phyloP scores from a whole-genome alignment of 2,329 filamentous ascomycete genomes.

The Mariannaea sp. region DNA sequence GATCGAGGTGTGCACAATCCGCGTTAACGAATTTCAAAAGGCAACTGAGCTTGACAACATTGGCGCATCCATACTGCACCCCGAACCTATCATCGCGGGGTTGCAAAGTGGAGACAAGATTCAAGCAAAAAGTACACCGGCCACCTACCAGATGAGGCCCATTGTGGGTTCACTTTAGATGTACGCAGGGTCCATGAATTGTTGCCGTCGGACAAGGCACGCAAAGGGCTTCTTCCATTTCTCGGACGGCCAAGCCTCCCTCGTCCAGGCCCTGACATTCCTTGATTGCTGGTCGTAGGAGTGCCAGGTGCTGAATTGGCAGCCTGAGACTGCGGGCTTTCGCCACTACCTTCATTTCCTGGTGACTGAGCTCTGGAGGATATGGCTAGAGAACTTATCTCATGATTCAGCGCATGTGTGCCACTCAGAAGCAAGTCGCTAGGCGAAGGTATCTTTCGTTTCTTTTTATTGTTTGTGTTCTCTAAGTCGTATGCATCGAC shows the following conservation, averaged over 20 bases:
- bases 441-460: conserved; percentile 93
- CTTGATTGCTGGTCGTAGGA: conserved; percentile 55
- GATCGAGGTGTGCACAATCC: no score
- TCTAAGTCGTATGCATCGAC: conserved; percentile 95
- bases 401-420: conserved; percentile 44
- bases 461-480: conserved; percentile 99
- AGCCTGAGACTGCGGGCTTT: conserved; percentile 32
- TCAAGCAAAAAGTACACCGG: neutral
- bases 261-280: conserved; percentile 83
- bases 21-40: no score
- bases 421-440: conserved; percentile 64
- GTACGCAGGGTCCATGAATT: conserved; percentile 59
- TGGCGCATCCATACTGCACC: no score
- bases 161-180: conserved; percentile 51
- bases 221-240: conserved; percentile 65
- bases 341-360: conserved; percentile 40
- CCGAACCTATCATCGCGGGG: neutral
- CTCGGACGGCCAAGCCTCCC: conserved; percentile 76
- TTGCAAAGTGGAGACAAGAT: neutral
- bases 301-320: conserved; percentile 50
- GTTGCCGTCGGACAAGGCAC: conserved; percentile 63
- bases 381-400: conserved; percentile 48
- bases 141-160: conserved; percentile 54
- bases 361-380: conserved; percentile 32
- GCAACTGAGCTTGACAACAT: no score